Evolutionary conservation across 108 stramenopile genomes (phyloP).

Genomic region (Cylindrotheca closterium): DNA sequence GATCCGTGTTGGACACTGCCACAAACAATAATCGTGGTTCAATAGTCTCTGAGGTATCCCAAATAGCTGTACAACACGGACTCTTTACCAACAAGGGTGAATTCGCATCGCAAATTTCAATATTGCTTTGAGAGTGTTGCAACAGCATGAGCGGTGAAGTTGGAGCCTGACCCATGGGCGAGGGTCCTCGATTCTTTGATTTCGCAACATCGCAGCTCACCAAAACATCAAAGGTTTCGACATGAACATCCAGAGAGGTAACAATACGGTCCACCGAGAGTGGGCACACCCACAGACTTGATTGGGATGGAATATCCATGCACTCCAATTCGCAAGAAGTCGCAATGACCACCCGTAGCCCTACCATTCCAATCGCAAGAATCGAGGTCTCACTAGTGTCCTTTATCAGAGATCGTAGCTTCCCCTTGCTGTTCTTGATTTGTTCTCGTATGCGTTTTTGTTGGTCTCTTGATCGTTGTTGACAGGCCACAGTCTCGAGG

Average conservation of each 20-base stretch:
- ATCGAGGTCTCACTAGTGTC: constrained; percentile 32
- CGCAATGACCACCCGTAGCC: constrained; percentile 29
- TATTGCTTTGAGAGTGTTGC: constrained; percentile 36
- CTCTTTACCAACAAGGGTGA: constrained; percentile 31
- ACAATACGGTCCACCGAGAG: constrained; percentile 26
- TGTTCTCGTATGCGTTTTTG: constrained; percentile 28
- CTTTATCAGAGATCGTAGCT: constrained; percentile 12
- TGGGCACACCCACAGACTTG: constrained; percentile 35
- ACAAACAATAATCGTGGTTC: constrained; percentile 29
- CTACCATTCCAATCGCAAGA: constrained; percentile 34
- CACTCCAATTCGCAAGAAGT: constrained; percentile 34
- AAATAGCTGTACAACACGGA: constrained; percentile 40
- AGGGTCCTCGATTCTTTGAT: neutral
- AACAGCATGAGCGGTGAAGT: constrained; percentile 33
- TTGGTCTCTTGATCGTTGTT: constrained; percentile 18
- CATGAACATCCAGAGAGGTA: constrained; percentile 37
- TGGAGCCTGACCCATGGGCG: constrained; percentile 1
- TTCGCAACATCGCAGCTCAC: constrained; percentile 26
- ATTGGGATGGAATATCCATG: constrained; percentile 33
- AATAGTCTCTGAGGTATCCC: constrained; percentile 25
- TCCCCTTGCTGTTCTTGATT: constrained; percentile 5
- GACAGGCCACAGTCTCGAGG: constrained; percentile 38
- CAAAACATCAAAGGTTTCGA: constrained; percentile 29
- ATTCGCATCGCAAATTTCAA: constrained; percentile 42
- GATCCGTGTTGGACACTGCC: constrained; percentile 17